Percentiles rank a stretch among this genome's conserved stretches.
Conservation (phyloP, 176 grass and related monocot genomes). For the Saccharum spontaneum region DNA sequence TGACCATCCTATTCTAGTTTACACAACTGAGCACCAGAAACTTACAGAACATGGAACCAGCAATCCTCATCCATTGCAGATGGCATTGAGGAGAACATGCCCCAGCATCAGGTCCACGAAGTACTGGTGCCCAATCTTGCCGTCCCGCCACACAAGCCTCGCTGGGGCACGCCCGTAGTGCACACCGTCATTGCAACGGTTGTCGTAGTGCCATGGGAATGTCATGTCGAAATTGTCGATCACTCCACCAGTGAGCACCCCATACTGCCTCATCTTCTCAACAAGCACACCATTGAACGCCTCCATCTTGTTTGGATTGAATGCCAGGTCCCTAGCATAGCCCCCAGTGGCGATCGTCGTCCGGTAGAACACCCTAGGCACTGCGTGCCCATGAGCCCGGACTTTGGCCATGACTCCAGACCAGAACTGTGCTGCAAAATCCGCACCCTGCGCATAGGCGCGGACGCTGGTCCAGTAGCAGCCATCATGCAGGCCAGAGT, state of each 20-base stretch:
- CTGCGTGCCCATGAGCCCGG: constrained; percentile 7
- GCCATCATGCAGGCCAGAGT: constrained; percentile 94
- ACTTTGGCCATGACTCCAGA: constrained; percentile 48
- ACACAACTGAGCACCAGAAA: constrained; percentile 30
- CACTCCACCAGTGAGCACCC: constrained; percentile 74
- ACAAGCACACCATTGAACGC: constrained; percentile 74
- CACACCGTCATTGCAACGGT: constrained; percentile 90
- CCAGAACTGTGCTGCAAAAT: constrained; percentile 79
- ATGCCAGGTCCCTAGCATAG: constrained; percentile 83
- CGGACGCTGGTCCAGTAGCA: constrained; percentile 80
- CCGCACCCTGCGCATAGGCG: constrained; percentile 44
- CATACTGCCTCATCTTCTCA: constrained; percentile 64
- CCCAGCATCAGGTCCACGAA: constrained; percentile 95
- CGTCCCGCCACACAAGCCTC: constrained; percentile 73
- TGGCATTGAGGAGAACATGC: constrained; percentile 95
- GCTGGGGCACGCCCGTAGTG: constrained; percentile 84
- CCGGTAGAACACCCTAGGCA: constrained; percentile 84
- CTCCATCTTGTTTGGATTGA: constrained; percentile 99
- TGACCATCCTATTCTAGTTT: constrained; percentile 34
- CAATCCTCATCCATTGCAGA: constrained; percentile 63
- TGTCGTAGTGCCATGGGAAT: constrained; percentile 98
- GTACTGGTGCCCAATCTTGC: constrained; percentile 88
- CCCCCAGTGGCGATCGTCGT: constrained; percentile 78
- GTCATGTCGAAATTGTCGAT: constrained; percentile 96
- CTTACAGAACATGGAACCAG: constrained; percentile 30